Base-by-base conservation (phyloP, 495 filamentous ascomycete species). In the Pyrenula massariospora region DNA sequence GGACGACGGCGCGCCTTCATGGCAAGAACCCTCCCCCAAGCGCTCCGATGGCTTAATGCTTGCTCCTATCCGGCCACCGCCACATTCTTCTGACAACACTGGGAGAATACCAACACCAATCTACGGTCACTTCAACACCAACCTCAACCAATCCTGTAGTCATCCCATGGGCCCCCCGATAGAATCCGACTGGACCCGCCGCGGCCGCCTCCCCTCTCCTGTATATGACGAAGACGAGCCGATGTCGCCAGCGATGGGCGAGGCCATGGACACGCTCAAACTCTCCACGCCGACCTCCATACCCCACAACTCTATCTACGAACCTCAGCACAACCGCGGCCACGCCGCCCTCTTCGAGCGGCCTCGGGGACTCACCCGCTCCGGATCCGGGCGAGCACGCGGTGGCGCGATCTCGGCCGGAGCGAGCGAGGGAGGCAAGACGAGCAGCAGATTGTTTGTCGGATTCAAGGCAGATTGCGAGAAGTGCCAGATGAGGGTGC, bases 401-500 rank as follows among this genome's bases (percentile, higher is more conserved):
- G 58, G 24, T 2, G 54, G 57, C 10, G 31, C 2, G 25, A 48
- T 56, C 31, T 36, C 54, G 53, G 54, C 57, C 57, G 72, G 70
- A n/a, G 52, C 78, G 59, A 69, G 73, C 63, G 69, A 69, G 59
- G 81, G 63, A 55, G 75, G 81, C 72, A 90, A 84, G 68, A 77
- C 78, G 60, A 77, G 78, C 31, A 77, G 78, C 31, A 42, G 31
- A 24, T 83, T 94, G 62, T 84, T 82, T 58, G 91, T 95, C 83
- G 90, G 90, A 20, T 93, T 86, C 69, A 76, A 89, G 48, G 81
- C 84, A 12, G 88, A 92, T 67, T 95, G 90, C 68, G 88, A 91
- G 55, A 92, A 92, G 70, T 95, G 90, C 67, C 78, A 77, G 53
- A 74, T 75, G 61, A 85, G 82, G 67, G 84, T 92, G 24, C 89